Evolutionary conservation across 148 eudicot genomes (phyloP).

Genomic region (Limonium bicolor): DNA sequence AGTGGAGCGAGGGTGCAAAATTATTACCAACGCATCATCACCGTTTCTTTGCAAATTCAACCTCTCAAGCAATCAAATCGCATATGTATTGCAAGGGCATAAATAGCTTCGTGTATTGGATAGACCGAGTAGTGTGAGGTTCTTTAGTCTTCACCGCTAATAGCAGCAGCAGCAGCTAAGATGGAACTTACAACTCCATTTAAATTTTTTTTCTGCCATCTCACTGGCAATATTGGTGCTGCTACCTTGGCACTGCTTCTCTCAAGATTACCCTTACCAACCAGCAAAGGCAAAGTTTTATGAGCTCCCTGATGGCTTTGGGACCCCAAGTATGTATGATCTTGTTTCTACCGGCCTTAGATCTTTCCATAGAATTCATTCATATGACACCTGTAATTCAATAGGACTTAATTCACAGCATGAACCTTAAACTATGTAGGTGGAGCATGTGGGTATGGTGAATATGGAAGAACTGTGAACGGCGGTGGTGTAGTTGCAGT

Average conservation of each 20-base stretch:
- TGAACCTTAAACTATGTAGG: slow-evolving; percentile 9
- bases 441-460: slow-evolving; percentile 68
- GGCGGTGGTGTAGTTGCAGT: slow-evolving; percentile 44
- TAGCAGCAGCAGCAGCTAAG: no score
- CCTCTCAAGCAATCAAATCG: no score
- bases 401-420: not conserved
- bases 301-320: slow-evolving; percentile 4
- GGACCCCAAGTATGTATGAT: slow-evolving; percentile 3
- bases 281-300: slow-evolving; percentile 3
- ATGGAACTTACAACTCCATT: no score
- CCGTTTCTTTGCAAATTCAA: no score
- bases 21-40: no score
- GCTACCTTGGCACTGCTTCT: not conserved
- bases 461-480: slow-evolving; percentile 41
- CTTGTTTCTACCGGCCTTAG: not conserved
- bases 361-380: not conserved
- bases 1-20: no score
- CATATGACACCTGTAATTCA: not conserved
- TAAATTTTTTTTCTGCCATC: no score
- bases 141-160: no score
- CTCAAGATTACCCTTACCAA: not conserved
- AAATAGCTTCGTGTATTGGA: no score
- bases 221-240: not conserved
- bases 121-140: no score
- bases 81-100: no score